phyloP scores from a whole-genome alignment of 23 red algal species.

The Gracilaria caudata region DNA sequence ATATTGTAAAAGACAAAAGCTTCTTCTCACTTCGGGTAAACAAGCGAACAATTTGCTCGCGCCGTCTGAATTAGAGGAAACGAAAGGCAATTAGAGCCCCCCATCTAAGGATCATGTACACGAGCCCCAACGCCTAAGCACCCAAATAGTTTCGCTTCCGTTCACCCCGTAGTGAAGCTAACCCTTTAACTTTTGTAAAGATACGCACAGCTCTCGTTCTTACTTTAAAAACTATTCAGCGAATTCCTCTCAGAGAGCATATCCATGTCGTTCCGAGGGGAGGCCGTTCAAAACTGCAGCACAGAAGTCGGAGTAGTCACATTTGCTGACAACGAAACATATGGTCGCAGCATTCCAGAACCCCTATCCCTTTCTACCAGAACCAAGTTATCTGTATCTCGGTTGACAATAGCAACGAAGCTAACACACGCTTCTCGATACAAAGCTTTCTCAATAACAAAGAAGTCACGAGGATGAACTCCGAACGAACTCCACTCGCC shows the following conservation, averaged over 20 bases:
- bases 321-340: conserved; percentile 3
- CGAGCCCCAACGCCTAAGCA: too few relatives aligned
- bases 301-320: neutral
- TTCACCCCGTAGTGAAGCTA: too few relatives aligned
- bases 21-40: too few relatives aligned
- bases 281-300: neutral
- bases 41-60: too few relatives aligned
- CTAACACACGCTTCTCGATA: conserved; percentile 1
- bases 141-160: too few relatives aligned
- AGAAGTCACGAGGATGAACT: conserved; percentile 49
- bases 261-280: neutral
- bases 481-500: conserved; percentile 28
- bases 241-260: neutral
- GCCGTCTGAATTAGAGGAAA: too few relatives aligned
- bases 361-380: conserved; percentile 9
- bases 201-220: too few relatives aligned
- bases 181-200: too few relatives aligned
- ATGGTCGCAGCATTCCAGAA: neutral
- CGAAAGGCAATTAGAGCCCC: too few relatives aligned
- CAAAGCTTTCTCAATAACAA: conserved; percentile 23
- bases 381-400: conserved; percentile 51
- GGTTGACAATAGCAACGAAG: conserved; percentile 52
- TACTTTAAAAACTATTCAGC: neutral
- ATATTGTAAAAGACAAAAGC: too few relatives aligned
- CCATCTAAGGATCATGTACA: too few relatives aligned